A percentile compares a stretch with the other conserved stretches of the same genome.
Evolutionary conservation across 441 rosid species (phyloP).

Genomic region (Adansonia grandidieri): DNA sequence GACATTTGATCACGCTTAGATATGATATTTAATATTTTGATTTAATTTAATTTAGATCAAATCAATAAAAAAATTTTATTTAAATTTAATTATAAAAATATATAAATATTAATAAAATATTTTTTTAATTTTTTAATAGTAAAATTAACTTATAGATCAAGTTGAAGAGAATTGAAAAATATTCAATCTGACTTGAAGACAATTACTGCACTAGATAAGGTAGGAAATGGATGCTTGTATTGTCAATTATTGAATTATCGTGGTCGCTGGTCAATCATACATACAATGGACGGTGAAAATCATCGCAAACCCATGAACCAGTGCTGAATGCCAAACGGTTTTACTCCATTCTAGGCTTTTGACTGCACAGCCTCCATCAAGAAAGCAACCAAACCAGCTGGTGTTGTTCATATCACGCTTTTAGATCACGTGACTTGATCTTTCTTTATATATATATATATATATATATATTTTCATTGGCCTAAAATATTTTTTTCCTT

Average conservation of each 20-base stretch:
- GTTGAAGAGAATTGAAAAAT: no score
- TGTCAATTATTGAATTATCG: not conserved
- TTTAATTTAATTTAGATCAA: no score
- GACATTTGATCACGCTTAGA: no score
- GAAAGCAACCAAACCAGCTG: constrained; percentile 30
- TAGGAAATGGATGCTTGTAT: not conserved
- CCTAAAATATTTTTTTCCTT: not conserved
- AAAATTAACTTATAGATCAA: no score
- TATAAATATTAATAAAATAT: no score
- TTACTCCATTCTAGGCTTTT: not conserved
- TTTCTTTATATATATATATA: not conserved
- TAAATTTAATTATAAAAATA: no score
- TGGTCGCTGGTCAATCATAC: not conserved
- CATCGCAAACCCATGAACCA: not conserved
- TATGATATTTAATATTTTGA: no score
- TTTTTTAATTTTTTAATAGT: no score
- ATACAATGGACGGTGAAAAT: not conserved
- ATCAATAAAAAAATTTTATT: no score
- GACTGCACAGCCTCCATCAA: constrained; percentile 13
- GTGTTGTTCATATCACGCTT: not conserved
- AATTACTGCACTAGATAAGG: no score
- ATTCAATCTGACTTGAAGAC: no score
- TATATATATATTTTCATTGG: not conserved
- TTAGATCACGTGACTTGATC: not conserved
- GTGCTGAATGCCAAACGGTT: not conserved